Evolutionary conservation across 495 filamentous ascomycete genomes (phyloP).

Genomic region (Lepidopterella palustris): DNA sequence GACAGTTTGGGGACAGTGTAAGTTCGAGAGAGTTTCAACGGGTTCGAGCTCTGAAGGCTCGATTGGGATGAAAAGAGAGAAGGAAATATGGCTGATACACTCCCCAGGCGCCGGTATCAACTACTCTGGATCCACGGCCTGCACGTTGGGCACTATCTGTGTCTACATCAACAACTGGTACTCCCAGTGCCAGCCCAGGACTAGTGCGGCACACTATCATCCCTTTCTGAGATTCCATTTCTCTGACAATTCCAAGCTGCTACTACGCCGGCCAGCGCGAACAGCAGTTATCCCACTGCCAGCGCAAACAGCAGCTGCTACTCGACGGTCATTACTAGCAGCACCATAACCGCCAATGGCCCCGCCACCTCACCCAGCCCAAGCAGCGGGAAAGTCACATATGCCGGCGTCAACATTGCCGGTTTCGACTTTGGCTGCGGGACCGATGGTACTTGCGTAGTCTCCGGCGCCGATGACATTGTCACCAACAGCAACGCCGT

Average conservation of each 20-base stretch:
- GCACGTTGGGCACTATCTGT: not conserved
- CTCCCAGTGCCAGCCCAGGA: not conserved
- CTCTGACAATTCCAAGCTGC: no score
- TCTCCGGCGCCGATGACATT: conserved; percentile 27
- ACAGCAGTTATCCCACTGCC: no score
- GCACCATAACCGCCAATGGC: no score
- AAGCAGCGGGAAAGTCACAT: conserved; percentile 21
- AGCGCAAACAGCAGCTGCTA: no score
- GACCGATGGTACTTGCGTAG: conserved; percentile 41
- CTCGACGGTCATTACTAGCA: no score
- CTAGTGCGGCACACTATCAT: not conserved
- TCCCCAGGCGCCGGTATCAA: not conserved
- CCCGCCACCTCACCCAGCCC: not conserved
- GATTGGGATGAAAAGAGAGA: no score
- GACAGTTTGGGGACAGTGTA: not conserved
- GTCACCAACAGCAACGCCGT: conserved; percentile 26
- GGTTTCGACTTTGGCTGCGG: conserved; percentile 49
- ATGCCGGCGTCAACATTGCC: conserved; percentile 41
- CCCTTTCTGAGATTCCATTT: no score
- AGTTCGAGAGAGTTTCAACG: not conserved
- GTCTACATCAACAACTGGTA: not conserved
- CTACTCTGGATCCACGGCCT: not conserved
- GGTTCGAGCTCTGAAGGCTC: no score
- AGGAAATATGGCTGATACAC: not conserved
- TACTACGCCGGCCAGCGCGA: no score